phyloP scores from a whole-genome alignment of 768 basidiomycete genomes.

The Leccinum fibrillosum region DNA sequence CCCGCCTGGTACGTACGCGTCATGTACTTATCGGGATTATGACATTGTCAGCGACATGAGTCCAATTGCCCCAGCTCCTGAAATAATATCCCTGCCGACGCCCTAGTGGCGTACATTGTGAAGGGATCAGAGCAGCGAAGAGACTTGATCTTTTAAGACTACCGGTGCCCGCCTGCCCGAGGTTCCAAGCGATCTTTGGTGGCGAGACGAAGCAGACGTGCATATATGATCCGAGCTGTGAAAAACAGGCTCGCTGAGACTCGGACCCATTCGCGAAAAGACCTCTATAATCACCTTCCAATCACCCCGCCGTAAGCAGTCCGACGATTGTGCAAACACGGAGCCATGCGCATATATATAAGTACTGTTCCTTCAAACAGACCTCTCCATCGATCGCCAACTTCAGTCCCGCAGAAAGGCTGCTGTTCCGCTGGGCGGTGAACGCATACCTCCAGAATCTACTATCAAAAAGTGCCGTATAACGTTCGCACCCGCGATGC shows the following conservation, averaged over 20 bases:
- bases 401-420: neutral
- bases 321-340: neutral
- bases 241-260: neutral
- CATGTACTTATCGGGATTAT: neutral
- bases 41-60: neutral
- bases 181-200: neutral
- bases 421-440: neutral
- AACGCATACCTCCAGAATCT: neutral
- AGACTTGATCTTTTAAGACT: neutral
- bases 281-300: neutral
- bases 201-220: neutral
- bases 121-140: neutral
- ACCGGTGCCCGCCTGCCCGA: neutral
- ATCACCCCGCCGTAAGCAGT: neutral
- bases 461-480: neutral
- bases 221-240: neutral
- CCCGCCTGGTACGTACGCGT: neutral
- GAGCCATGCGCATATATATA: neutral
- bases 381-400: neutral
- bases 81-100: neutral
- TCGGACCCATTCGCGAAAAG: constrained; percentile 5
- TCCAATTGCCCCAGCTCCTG: neutral
- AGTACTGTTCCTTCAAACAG: neutral
- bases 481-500: neutral
- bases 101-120: neutral